A percentile compares a stretch with the other conserved stretches of the same genome.
Conservation (phyloP, 2,329 filamentous ascomycete genomes). For the Thermothelomyces thermophilus region DNA sequence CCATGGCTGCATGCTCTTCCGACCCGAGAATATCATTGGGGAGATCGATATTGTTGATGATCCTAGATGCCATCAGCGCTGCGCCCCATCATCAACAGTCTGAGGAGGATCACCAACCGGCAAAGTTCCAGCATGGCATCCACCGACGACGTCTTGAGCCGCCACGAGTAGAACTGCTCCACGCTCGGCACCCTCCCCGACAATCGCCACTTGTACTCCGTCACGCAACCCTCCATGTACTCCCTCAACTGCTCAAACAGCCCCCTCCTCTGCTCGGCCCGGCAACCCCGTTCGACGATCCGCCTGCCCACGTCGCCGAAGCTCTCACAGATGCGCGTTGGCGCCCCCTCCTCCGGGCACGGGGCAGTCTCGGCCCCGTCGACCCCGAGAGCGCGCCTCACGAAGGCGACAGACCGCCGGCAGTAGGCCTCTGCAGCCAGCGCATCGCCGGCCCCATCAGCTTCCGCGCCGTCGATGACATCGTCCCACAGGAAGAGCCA, state of each 20-base stretch:
- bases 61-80: constrained; percentile 3
- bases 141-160: constrained; percentile 15
- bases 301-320: constrained; percentile 13
- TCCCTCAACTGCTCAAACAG: constrained; percentile 9
- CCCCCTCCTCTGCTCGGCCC: background rate
- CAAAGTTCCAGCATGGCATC: constrained; percentile 13
- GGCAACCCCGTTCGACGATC: constrained; percentile 2
- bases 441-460: background rate
- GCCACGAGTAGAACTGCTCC: constrained; percentile 15
- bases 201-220: constrained; percentile 12
- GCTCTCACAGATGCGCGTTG: constrained; percentile 13
- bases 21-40: constrained; percentile 1
- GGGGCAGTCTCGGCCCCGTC: background rate
- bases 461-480: constrained; percentile 14
- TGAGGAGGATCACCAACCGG: background rate
- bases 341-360: constrained; percentile 5
- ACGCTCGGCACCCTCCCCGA: constrained; percentile 9
- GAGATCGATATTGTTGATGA: constrained; percentile 10
- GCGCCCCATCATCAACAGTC: background rate
- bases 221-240: constrained; percentile 20
- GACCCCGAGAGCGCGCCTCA: constrained; percentile 3
- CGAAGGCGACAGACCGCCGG: constrained; percentile 10
- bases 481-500: constrained; percentile 24
- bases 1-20: constrained; percentile 3
- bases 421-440: constrained; percentile 14